Conservation (phyloP, 1,139 yeast genomes). For the Taphrina confusa region DNA sequence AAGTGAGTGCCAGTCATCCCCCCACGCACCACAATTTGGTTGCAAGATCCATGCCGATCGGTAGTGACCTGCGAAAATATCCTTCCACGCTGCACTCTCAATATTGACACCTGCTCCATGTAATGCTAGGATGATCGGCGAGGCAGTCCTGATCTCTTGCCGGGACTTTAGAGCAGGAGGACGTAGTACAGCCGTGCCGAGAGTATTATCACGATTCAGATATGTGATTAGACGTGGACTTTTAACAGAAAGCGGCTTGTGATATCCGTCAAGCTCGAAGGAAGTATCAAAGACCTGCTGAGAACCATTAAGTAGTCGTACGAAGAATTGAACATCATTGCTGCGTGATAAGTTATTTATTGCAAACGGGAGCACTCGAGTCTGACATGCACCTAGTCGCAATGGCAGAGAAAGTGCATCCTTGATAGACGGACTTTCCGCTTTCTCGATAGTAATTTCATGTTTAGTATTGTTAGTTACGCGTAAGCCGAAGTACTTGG, state of each 20-base stretch:
- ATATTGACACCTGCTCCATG: slow-evolving; percentile 20
- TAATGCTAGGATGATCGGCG: slow-evolving; percentile 6
- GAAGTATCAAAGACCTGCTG: too few relatives aligned
- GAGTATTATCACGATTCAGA: not conserved
- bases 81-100: not conserved
- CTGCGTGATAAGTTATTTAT: not conserved
- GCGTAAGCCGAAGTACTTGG: not conserved
- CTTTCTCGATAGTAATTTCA: not conserved
- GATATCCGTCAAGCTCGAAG: too few relatives aligned
- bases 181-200: slow-evolving; percentile 4
- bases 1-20: slow-evolving; percentile 13
- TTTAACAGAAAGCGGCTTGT: not conserved
- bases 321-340: too few relatives aligned
- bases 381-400: not conserved
- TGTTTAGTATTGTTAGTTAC: not conserved
- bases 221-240: slow-evolving; percentile 1
- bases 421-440: not conserved
- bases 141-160: not conserved
- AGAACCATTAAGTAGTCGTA: too few relatives aligned
- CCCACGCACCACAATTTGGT: slow-evolving; percentile 24
- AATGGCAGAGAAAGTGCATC: not conserved
- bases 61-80: not conserved
- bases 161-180: not conserved
- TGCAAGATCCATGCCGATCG: slow-evolving; percentile 14
- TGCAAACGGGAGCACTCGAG: not conserved